Percentiles rank a stretch among this genome's conserved stretches.
Evolutionary conservation across 805 yeast species (phyloP).

Genomic region (Candida arabinofermentans): DNA sequence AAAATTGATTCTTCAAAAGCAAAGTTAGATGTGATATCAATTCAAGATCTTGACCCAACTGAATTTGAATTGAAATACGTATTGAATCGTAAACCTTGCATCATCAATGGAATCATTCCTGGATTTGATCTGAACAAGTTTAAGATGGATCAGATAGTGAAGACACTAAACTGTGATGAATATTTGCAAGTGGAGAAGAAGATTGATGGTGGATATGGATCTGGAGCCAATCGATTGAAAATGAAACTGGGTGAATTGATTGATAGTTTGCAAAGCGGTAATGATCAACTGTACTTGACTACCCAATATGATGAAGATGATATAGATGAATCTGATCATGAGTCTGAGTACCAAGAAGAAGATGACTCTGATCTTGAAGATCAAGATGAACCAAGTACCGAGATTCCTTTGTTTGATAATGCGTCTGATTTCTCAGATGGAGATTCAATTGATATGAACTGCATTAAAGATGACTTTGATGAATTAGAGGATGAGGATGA

Average conservation of each 20-base stretch:
- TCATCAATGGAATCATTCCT: slow-evolving; percentile 37
- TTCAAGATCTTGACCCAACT: slow-evolving; percentile 13
- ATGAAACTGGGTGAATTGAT: slow-evolving; percentile 50
- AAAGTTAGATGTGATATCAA: slow-evolving; percentile 5
- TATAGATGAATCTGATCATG: slow-evolving; percentile 23
- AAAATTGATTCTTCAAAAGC: background rate
- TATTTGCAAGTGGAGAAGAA: slow-evolving; percentile 56
- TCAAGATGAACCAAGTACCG: slow-evolving; percentile 7
- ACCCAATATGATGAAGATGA: slow-evolving; percentile 52
- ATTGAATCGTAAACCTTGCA: slow-evolving; percentile 44
- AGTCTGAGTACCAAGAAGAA: slow-evolving; percentile 34
- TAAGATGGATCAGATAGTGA: slow-evolving; percentile 32
- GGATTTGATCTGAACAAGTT: slow-evolving; percentile 34
- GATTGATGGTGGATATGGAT: slow-evolving; percentile 61
- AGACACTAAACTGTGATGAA: slow-evolving; percentile 28
- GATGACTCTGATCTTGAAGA: slow-evolving; percentile 20
- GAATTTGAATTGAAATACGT: slow-evolving; percentile 40
- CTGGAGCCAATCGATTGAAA: slow-evolving; percentile 50
- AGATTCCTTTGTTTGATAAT: slow-evolving; percentile 1
- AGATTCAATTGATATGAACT: slow-evolving; percentile 40
- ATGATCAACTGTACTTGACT: slow-evolving; percentile 53
- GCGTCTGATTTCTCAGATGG: slow-evolving; percentile 29
- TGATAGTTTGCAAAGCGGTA: slow-evolving; percentile 37
- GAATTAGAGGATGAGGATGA: slow-evolving; percentile 31
- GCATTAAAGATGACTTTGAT: slow-evolving; percentile 48